Conservation (phyloP, 2,329 filamentous ascomycete species). For the Alternaria incomplexa region DNA sequence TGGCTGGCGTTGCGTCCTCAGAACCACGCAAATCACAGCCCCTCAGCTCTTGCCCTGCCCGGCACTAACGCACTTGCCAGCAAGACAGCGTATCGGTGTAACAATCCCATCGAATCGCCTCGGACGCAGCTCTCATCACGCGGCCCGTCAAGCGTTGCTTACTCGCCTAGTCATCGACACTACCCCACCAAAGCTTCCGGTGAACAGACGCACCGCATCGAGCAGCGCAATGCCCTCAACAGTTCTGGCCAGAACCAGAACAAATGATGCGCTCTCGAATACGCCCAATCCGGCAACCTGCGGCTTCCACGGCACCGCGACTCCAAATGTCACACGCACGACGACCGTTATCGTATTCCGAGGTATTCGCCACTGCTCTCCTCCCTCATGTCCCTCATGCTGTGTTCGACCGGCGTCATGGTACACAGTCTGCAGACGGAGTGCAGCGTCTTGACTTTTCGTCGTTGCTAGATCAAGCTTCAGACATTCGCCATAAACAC, state of each 20-base stretch:
- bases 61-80: conserved; percentile 31
- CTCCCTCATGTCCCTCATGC: background rate
- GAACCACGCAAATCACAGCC: conserved; percentile 28
- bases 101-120: conserved; percentile 32
- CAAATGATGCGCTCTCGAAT: conserved; percentile 5
- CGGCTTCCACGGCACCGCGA: conserved; percentile 3
- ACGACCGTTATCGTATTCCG: background rate
- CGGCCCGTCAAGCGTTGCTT: conserved; percentile 29
- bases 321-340: conserved; percentile 10
- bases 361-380: background rate
- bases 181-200: conserved; percentile 31
- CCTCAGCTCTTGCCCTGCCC: conserved; percentile 27
- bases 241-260: background rate
- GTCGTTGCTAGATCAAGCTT: conserved; percentile 3
- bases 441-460: background rate
- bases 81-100: conserved; percentile 44
- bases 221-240: conserved; percentile 14
- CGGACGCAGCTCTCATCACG: conserved; percentile 27
- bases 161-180: conserved; percentile 18
- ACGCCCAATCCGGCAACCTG: conserved; percentile 6
- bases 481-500: background rate
- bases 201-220: conserved; percentile 31
- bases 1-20: conserved; percentile 25
- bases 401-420: conserved; percentile 6
- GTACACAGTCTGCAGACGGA: conserved; percentile 8